These are phyloP conservation scores for Smithsoniella earleae DNA, from an alignment of 163 green algal genomes.

Conservation along the genomic window DNA sequence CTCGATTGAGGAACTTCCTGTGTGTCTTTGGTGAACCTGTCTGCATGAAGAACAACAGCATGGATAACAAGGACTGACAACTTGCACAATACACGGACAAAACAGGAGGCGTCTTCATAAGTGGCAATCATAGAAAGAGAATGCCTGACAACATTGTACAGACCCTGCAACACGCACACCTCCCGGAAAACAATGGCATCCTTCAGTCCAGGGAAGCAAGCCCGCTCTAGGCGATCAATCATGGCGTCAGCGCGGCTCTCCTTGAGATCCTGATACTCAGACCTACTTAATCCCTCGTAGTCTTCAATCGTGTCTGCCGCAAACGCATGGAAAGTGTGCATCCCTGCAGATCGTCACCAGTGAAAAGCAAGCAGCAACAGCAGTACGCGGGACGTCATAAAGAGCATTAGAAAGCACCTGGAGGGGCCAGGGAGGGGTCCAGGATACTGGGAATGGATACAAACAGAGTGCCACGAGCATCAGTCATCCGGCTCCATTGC, in stretches of 20 bases:
- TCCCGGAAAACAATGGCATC: constrained; percentile 60
- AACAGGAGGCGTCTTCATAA: too few relatives aligned
- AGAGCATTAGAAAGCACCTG: neutral
- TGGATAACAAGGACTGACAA: too few relatives aligned
- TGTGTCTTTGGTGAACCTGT: constrained; percentile 86
- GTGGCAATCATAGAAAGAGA: too few relatives aligned
- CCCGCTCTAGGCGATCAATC: constrained; percentile 68
- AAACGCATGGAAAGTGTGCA: constrained; percentile 90
- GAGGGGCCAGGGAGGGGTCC: constrained; percentile 68
- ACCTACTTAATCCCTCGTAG: constrained; percentile 42
- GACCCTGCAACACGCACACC: too few relatives aligned
- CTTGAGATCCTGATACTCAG: constrained; percentile 79
- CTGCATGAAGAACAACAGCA: constrained; percentile 38
- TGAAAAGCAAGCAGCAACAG: neutral
- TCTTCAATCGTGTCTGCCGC: constrained; percentile 86
- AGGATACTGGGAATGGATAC: constrained; percentile 76
- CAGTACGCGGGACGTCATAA: neutral
- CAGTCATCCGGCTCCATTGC: constrained; percentile 65
- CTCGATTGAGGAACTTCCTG: constrained; percentile 71
- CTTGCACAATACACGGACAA: too few relatives aligned
- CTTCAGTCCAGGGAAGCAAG: constrained; percentile 67
- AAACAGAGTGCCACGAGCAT: constrained; percentile 81
- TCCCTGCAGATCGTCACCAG: constrained; percentile 34
- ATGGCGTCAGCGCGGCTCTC: constrained; percentile 63
- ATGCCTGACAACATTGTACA: too few relatives aligned